Evolutionary conservation across 345 rosid species (phyloP), one percentile per base, ranked within the genome.

Genomic region (Populus deltoides): DNA sequence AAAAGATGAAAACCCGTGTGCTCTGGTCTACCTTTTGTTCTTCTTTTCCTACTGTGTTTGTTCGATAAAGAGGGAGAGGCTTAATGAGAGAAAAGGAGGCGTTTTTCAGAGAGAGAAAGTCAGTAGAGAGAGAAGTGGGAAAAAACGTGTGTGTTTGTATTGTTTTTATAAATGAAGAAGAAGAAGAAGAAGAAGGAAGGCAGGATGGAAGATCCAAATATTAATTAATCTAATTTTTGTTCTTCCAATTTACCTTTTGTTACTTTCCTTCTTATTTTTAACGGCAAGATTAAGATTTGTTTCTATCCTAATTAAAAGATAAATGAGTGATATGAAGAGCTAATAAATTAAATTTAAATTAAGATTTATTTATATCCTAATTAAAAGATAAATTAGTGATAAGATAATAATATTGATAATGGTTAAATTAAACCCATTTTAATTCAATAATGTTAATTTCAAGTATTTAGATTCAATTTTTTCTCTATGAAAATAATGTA

Each of bases 81-180:
- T n/a, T n/a, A 11, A n/a, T 9, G 27, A 57, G 62, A 57, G 62
- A 57, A 57, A 22, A 22, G 62, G 25, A 59, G 63, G 63, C 63
- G 29, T n/a, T n/a, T 59, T n/a, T 10, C 27, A 59, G 29, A n/a
- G 57, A 18, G 63, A 24, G 27, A 24, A n/a, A n/a, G 7, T 18
- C 9, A 8, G 29, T n/a, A 59, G 63, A 59, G 63, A 59, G 63
- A 59, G 63, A 59, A 59, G 63, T 59, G 29, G 63, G 29, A 59
- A 33, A 51, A 84, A 80, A 77, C 80, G 80, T 63, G 85, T 75
- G 45, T 36, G 77, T 29, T 74, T 63, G 20, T 12, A 33, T 11
- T 61, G 51, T 16, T 13, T 39, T 59, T 59, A 59, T 59, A 25
- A n/a, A 24, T 59, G 63, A n/a, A n/a, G 63, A 9, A 4, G 4